Conservation (phyloP, 176 grass and related monocot genomes). For the Eleusine coracana region DNA sequence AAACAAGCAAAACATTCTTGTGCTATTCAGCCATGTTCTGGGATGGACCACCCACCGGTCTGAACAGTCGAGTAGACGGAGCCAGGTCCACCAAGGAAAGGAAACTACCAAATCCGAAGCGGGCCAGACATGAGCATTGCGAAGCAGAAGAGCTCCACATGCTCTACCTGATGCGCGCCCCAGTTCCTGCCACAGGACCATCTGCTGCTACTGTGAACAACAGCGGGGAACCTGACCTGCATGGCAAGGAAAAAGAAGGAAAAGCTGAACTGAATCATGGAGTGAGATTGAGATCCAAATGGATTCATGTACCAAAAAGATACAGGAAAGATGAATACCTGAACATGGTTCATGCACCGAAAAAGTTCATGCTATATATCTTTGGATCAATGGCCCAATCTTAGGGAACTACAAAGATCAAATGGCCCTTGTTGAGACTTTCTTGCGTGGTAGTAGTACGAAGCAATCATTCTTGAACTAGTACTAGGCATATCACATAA, state of each 20-base stretch:
- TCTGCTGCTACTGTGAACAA: constrained; percentile 18
- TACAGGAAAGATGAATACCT: neutral
- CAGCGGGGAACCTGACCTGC: constrained; percentile 21
- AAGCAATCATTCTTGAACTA: neutral
- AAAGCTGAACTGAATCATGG: neutral
- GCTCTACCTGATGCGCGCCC: constrained; percentile 33
- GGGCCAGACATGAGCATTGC: neutral
- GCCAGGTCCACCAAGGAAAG: neutral
- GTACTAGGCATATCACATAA: neutral
- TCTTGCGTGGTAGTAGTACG: neutral
- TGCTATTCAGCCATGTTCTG: neutral
- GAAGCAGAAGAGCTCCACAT: constrained; percentile 18
- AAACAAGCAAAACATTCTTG: neutral
- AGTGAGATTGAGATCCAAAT: constrained; percentile 14
- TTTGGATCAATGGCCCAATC: neutral
- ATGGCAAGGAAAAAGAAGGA: constrained; percentile 11
- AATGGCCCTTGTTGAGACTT: constrained; percentile 10
- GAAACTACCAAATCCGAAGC: constrained; percentile 1
- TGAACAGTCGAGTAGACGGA: neutral
- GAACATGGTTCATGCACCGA: constrained; percentile 24
- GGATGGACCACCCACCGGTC: constrained; percentile 11
- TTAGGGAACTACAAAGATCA: constrained; percentile 29
- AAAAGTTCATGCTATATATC: constrained; percentile 14
- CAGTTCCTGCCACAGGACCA: constrained; percentile 27
- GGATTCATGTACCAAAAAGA: constrained; percentile 4